Base-by-base conservation (phyloP, 768 basidiomycete species). In the Hygrophoropsis aurantiaca region DNA sequence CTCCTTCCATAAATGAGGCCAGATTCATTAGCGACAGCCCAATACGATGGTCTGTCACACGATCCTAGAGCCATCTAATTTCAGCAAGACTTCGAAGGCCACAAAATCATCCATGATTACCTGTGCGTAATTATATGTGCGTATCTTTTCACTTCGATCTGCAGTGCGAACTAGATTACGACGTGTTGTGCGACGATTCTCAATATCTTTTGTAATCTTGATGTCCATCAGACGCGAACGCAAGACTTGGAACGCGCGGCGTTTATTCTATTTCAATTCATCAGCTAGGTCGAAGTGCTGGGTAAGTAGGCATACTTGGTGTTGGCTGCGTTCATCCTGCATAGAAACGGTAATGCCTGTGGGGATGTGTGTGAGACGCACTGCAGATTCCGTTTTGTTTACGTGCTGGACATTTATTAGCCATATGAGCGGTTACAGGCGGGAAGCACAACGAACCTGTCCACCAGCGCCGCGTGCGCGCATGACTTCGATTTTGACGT, bases 371-470 rank as follows among this genome's bases (percentile, higher is more conserved):
- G 93, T 95, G 37, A 98, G 67, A 1, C 97, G 85, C 18, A 99
- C 94, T 2, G 97, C 95, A 2, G 95, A 97, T 68, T 99, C 97
- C 0, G 97, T 98, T 76, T 87, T 91, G 71, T 99, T 99, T 58
- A 98, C 97, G 68, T 98, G 95, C 87, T 97, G 49, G 4, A 24
- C 33, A 37, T 30, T 38, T 27, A 30, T 24, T 30, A 53, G 36
- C 39, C 27, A 44, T 16, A n/a, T 10, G 19, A 11, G 32, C 19
- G 19, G 18, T 35, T 5, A 18, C 16, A 1, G 16, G 19, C 10
- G 16, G 11, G 27, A 21, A 10, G 18, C 35, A 25, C 18, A 9
- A 57, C 72, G 44, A 51, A 91, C 91, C 76, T 97, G 94, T 13
- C 97, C 95, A 37, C 97, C 97, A 6, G 97, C 95, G 20, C 97